Evolutionary conservation across 83 land plant species (phyloP).

Genomic region (Picea abies): DNA sequence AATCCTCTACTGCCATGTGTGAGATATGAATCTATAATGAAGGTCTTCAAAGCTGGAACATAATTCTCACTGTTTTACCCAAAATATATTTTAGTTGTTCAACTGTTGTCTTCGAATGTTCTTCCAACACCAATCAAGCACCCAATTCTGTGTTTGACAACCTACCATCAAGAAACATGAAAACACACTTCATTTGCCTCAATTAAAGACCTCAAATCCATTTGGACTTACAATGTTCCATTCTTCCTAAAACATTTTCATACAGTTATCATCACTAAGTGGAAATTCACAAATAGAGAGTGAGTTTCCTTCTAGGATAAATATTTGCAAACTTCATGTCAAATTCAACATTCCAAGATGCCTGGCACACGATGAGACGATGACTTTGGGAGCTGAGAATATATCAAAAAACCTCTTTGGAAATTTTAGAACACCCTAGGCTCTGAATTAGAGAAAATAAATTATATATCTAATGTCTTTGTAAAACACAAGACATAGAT

Average conservation of each 20-base stretch:
- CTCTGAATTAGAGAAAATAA: conserved; percentile 20
- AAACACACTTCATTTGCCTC: too few species aligned
- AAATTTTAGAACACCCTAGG: conserved; percentile 35
- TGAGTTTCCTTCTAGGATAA: conserved; percentile 29
- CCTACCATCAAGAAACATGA: too few species aligned
- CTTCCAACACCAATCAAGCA: too few species aligned
- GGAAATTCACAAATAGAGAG: conserved; percentile 24
- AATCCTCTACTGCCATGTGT: too few species aligned
- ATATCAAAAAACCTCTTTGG: conserved; percentile 26
- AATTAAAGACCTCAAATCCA: too few species aligned
- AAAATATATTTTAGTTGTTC: too few species aligned
- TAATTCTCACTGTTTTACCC: too few species aligned
- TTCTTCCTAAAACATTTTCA: conserved; percentile 7
- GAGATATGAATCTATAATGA: too few species aligned
- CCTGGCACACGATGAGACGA: conserved; percentile 47
- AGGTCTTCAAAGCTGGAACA: too few species aligned
- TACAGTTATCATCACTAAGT: not conserved
- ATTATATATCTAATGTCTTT: conserved; percentile 29
- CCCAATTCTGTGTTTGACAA: too few species aligned
- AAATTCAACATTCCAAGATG: conserved; percentile 48
- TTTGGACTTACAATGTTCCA: too few species aligned
- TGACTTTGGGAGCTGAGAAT: conserved; percentile 44
- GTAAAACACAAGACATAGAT: conserved; percentile 53
- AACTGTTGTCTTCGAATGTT: too few species aligned
- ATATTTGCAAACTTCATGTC: conserved; percentile 33